Base-by-base conservation (phyloP, 2,329 filamentous ascomycete genomes). In the Arthroderma sp. region DNA sequence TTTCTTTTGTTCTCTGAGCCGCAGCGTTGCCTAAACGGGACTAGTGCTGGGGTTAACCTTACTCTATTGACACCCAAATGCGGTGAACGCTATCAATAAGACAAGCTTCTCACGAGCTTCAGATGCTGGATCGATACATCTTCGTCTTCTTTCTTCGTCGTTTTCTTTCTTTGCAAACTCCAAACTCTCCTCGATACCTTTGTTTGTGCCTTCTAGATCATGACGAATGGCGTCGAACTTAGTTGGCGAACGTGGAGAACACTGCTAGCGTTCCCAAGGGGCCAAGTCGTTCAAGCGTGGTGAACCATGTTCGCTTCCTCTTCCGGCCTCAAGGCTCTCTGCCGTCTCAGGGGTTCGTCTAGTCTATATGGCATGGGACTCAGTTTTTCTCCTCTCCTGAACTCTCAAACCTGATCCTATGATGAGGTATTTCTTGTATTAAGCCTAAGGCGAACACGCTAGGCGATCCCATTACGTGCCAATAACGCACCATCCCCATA, bases 1-100 rank as follows among this genome's bases (percentile, higher is more conserved):
- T 34, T 11, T 34, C 32, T 9, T 9, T 34, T 11, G 32, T 41
- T 28, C 11, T 30, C 9, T 10, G 31, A 29, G 15, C 9, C 29
- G 28, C 28, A 44, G 27, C 6, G 33, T 39, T 44, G 11, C 45
- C 45, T 37, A 41, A 43, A 43, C 31, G 7, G 45, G 45, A 36
- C 40, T 48, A 42, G 46, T 27, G 31, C 31, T 31, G 38, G 28
- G 40, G 38, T 28, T 43, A 29, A 33, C 15, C 10, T 29, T 29
- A 27, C 33, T 44, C 39, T 43, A 51, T 51, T 51, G 47, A 49
- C 10, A 42, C 33, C 47, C 49, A 22, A 46, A 49, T 47, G 31
- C 49, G 47, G 47, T 47, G 10, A 9, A 39, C 10, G 28, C 33
- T 27, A 30, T 41, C 43, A 50, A 47, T 46, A 43, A 46, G 29